These are phyloP conservation scores for Allantophomopsis cytisporea DNA, from an alignment of 2,329 filamentous ascomycete species.

Conservation along the genomic window DNA sequence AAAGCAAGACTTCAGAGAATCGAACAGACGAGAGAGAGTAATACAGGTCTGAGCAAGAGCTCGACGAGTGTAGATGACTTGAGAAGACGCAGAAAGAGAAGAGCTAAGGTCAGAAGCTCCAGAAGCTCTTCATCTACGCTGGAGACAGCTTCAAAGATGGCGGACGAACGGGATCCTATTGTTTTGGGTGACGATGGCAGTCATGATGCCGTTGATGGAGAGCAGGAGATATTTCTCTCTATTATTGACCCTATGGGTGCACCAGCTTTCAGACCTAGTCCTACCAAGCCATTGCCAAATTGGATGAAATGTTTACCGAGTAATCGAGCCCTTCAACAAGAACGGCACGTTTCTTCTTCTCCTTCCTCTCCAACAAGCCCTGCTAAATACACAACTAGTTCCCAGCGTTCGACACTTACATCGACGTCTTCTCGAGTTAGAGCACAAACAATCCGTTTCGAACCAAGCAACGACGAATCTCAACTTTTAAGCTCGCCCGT, in stretches of 20 bases:
- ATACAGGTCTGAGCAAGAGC: no score
- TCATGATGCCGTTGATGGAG: slow-evolving; percentile 1
- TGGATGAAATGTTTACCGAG: slow-evolving; percentile 18
- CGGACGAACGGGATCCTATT: slow-evolving; percentile 2
- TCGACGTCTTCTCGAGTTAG: no score
- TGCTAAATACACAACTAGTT: no score
- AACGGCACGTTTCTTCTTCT: no score
- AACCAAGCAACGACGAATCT: no score
- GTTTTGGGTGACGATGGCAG: slow-evolving; percentile 8
- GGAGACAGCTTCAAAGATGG: not conserved
- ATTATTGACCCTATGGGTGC: slow-evolving; percentile 32
- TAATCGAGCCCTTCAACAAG: not conserved
- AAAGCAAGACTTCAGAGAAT: slow-evolving; percentile 27
- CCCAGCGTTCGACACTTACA: no score
- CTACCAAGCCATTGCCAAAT: slow-evolving; percentile 35
- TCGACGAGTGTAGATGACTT: slow-evolving; percentile 1
- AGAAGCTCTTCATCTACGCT: not conserved
- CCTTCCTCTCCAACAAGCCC: no score
- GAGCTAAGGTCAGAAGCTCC: not conserved
- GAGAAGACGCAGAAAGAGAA: slow-evolving; percentile 3
- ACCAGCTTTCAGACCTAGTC: slow-evolving; percentile 30
- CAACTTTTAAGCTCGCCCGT: no score
- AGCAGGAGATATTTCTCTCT: slow-evolving; percentile 29
- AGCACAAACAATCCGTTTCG: no score
- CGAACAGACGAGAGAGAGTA: slow-evolving; percentile 7